Conservation (phyloP, 306 rosid species). For the Sesbania bispinosa region DNA sequence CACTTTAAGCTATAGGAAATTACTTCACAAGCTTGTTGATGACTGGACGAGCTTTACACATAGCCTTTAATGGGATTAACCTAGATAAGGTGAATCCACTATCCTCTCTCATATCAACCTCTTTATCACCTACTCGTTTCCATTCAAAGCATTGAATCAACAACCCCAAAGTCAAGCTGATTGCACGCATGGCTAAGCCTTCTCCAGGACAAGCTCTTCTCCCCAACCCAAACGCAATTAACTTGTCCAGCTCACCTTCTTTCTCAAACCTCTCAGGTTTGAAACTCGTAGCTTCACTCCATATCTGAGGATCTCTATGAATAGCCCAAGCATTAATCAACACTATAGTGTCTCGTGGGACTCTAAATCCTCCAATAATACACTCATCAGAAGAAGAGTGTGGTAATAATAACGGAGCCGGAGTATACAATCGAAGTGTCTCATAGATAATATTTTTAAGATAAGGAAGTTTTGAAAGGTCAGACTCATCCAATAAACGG, state of each 20-base stretch:
- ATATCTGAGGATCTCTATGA: slow-evolving; percentile 42
- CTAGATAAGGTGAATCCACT: background rate
- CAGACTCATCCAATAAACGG: slow-evolving; percentile 32
- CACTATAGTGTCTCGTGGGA: slow-evolving; percentile 43
- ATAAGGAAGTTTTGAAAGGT: slow-evolving; percentile 42
- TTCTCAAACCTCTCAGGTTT: slow-evolving; percentile 34
- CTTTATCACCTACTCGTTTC: background rate
- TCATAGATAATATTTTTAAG: slow-evolving; percentile 42
- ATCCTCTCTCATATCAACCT: slow-evolving; percentile 8
- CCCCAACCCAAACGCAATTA: slow-evolving; percentile 28
- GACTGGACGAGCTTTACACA: slow-evolving; percentile 10
- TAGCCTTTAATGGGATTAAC: background rate
- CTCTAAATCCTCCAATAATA: slow-evolving; percentile 25
- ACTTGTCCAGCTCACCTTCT: slow-evolving; percentile 11
- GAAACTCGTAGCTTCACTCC: slow-evolving; percentile 40
- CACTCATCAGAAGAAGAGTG: slow-evolving; percentile 45
- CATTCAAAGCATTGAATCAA: slow-evolving; percentile 33
- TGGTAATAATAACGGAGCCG: slow-evolving; percentile 43
- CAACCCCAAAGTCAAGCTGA: background rate
- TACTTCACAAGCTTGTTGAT: background rate
- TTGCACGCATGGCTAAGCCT: slow-evolving; percentile 3
- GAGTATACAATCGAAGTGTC: slow-evolving; percentile 37
- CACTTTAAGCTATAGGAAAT: background rate
- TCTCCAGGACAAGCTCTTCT: slow-evolving; percentile 24
- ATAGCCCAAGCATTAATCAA: slow-evolving; percentile 56